A percentile compares a stretch with the other conserved stretches of the same genome.
Conservation (phyloP, 768 basidiomycete species). For the Lactarius quietus region DNA sequence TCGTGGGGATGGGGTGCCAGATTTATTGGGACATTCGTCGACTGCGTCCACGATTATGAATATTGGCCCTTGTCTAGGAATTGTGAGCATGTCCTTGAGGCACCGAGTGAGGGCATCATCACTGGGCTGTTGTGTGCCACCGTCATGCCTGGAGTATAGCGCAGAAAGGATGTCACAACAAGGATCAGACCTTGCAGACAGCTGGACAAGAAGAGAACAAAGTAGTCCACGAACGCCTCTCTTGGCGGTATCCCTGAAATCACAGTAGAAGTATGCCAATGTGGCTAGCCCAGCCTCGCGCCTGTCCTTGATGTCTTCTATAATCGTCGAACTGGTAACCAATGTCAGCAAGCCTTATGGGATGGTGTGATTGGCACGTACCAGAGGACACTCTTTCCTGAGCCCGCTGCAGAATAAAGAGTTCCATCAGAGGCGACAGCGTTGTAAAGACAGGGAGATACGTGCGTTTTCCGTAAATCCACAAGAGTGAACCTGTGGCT, state of each 20-base stretch:
- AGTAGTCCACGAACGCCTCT: neutral
- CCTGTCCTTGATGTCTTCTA: neutral
- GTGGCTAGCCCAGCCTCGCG: neutral
- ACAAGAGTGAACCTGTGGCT: neutral
- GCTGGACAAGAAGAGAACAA: neutral
- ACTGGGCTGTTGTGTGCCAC: neutral
- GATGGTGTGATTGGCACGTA: neutral
- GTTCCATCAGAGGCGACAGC: neutral
- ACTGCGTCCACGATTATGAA: slow-evolving; percentile 6
- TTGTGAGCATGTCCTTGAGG: slow-evolving; percentile 1
- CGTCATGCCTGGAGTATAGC: neutral
- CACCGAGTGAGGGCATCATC: neutral
- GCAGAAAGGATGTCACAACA: neutral
- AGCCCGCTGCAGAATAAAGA: neutral
- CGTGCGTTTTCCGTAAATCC: neutral
- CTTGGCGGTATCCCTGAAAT: neutral
- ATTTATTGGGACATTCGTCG: slow-evolving; percentile 6
- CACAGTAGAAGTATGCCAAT: neutral
- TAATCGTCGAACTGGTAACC: neutral
- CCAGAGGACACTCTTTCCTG: neutral
- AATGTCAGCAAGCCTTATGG: neutral
- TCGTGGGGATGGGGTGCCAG: neutral
- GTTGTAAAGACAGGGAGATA: neutral
- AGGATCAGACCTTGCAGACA: neutral
- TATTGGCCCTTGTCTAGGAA: neutral